Conservation (phyloP, 108 stramenopile genomes). For the Mediolabrus comicus region DNA sequence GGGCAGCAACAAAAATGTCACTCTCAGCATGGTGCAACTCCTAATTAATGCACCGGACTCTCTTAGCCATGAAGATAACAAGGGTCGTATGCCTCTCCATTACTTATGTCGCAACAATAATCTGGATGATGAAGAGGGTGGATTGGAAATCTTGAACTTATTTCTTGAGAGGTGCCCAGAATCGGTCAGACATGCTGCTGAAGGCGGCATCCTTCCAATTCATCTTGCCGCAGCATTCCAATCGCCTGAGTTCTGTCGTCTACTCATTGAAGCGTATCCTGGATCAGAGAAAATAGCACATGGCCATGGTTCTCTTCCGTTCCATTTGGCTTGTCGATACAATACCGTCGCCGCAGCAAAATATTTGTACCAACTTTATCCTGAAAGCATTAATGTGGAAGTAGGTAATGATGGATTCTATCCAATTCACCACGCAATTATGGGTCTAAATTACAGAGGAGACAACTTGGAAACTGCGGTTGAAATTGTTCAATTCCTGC, state of each 20-base stretch:
- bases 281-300: slow-evolving; percentile 1
- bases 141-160: background rate
- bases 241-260: background rate
- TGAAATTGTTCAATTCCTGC: background rate
- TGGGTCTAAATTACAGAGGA: background rate
- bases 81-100: slow-evolving; percentile 6
- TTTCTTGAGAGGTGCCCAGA: background rate
- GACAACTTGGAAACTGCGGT: background rate
- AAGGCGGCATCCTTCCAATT: background rate
- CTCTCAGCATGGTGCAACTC: background rate
- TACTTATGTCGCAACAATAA: background rate
- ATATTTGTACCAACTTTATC: background rate
- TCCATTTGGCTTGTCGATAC: background rate
- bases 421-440: background rate
- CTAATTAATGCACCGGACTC: slow-evolving; percentile 1
- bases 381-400: no score
- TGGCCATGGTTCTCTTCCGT: background rate
- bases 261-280: background rate
- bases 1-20: background rate
- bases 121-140: background rate
- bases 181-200: background rate
- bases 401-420: no score
- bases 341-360: background rate
- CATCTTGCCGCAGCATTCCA: background rate
- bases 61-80: background rate